phyloP scores from a whole-genome alignment of 768 basidiomycete genomes.

The Termitomyces sp. region DNA sequence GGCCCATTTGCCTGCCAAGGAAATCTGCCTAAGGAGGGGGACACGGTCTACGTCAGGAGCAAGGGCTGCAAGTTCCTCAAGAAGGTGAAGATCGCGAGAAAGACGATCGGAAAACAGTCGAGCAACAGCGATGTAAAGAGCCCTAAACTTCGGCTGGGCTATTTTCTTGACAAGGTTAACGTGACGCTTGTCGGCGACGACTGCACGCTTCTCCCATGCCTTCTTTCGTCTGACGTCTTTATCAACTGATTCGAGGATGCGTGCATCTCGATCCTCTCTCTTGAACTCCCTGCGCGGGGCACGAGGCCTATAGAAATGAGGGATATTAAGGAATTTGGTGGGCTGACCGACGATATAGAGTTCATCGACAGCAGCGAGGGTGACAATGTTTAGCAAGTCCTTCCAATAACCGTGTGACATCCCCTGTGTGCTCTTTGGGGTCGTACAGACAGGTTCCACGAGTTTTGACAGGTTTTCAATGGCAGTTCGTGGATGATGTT shows the following conservation, averaged over 20 bases:
- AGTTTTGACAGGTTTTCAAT: slow-evolving; percentile 57
- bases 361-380: slow-evolving; percentile 54
- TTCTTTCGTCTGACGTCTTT: slow-evolving; percentile 12
- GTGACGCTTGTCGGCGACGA: slow-evolving; percentile 27
- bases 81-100: slow-evolving; percentile 39
- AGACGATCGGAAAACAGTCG: slow-evolving; percentile 47
- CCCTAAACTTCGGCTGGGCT: slow-evolving; percentile 49
- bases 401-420: slow-evolving; percentile 71
- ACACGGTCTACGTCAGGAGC: slow-evolving; percentile 28
- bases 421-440: slow-evolving; percentile 26
- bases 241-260: background rate
- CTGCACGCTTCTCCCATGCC: slow-evolving; percentile 21
- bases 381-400: slow-evolving; percentile 68
- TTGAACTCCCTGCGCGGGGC: background rate
- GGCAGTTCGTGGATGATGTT: slow-evolving; percentile 68
- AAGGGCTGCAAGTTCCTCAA: slow-evolving; percentile 31
- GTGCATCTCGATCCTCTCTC: background rate
- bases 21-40: slow-evolving; percentile 40
- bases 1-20: slow-evolving; percentile 70
- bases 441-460: slow-evolving; percentile 48
- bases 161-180: slow-evolving; percentile 41
- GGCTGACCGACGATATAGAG: slow-evolving; percentile 29
- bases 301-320: too few species aligned
- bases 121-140: slow-evolving; percentile 62
- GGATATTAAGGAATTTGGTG: slow-evolving; percentile 24